phyloP scores from a whole-genome alignment of 2,329 filamentous ascomycete genomes.

The Aspergillus neotritici region DNA sequence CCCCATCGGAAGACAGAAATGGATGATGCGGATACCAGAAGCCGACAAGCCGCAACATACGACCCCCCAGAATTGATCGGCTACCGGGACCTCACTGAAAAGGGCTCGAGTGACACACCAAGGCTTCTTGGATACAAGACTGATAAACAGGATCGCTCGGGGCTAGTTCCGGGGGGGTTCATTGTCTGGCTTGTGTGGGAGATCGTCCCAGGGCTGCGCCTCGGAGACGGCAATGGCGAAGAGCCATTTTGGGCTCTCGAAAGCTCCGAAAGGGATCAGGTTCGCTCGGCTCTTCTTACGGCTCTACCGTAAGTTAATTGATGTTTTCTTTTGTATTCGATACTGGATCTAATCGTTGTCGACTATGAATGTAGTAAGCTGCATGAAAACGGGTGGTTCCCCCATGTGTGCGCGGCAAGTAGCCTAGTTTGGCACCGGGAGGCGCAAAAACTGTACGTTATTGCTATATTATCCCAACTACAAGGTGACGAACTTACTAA shows the following conservation, averaged over 20 bases:
- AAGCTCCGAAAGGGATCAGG: too few species aligned
- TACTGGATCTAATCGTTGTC: too few species aligned
- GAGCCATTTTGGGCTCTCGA: constrained; percentile 2
- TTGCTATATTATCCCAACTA: too few species aligned
- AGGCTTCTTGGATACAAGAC: constrained; percentile 9
- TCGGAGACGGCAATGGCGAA: constrained; percentile 5
- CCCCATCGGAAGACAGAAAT: constrained; percentile 6
- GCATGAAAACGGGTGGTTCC: too few species aligned
- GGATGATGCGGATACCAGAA: constrained; percentile 8
- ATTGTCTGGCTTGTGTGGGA: constrained; percentile 10
- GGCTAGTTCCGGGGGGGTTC: constrained; percentile 9
- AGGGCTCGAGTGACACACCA: constrained; percentile 5
- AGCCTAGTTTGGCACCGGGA: too few species aligned
- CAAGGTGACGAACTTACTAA: too few species aligned
- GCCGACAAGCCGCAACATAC: constrained; percentile 8
- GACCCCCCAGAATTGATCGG: constrained; percentile 6
- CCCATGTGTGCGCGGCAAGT: too few species aligned
- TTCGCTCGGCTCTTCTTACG: too few species aligned
- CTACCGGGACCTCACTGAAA: constrained; percentile 3
- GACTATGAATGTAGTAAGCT: too few species aligned
- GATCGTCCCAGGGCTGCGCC: constrained; percentile 9
- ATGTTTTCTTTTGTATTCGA: too few species aligned
- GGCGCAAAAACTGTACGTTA: too few species aligned
- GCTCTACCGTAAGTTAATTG: too few species aligned
- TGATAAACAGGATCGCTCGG: constrained; percentile 6